Evolutionary conservation across 148 eudicot species (phyloP), one percentile per base, ranked within the genome.

Genomic region (Chenopodium berlandieri): DNA sequence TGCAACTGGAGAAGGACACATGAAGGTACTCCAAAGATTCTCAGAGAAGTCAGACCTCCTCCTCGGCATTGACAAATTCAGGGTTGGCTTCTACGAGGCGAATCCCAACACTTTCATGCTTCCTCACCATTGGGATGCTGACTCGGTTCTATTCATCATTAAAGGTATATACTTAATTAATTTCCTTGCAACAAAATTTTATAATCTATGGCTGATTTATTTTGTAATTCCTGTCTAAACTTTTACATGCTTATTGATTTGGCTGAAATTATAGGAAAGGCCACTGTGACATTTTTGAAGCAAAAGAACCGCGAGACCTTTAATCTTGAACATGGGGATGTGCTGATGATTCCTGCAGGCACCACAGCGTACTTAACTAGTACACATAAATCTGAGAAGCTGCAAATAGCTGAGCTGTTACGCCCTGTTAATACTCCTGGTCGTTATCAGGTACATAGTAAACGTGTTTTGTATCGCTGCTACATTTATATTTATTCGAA

Each of bases 51-150:
- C 86, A 3, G 78, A 80, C 13, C 86, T 84, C 27, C 78, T 80
- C 17, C 63, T 9, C 0, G 83, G 86, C 13, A 80, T 84, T 20
- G 86, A 80, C n/a, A 71, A 20, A 37, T 84, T 76, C 50, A 80
- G 86, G 76, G 50, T 84, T 23, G 81, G 73, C 12, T 52, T 76
- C 75, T 84, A 70, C n/a, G 86, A 84, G 81, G 86, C 86, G 7
- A 84, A 84, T 80, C 86, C 83, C 14, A 76, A 77, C 31, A 80
- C 75, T 48, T 84, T 84, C 83, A 81, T 84, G 83, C 81, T 84
- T 70, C 86, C 86, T 20, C 83, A 77, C 37, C 86, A 84, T 65
- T 71, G 83, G 78, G 86, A 80, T 80, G 86, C 86, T 11, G 83
- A 84, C 70, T 80, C 86, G 4, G 63, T 84, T 81, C 68, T 84